Evolutionary conservation across 441 rosid species (phyloP), one percentile per base, ranked within the genome.

Genomic region (Erodium trifolium): DNA sequence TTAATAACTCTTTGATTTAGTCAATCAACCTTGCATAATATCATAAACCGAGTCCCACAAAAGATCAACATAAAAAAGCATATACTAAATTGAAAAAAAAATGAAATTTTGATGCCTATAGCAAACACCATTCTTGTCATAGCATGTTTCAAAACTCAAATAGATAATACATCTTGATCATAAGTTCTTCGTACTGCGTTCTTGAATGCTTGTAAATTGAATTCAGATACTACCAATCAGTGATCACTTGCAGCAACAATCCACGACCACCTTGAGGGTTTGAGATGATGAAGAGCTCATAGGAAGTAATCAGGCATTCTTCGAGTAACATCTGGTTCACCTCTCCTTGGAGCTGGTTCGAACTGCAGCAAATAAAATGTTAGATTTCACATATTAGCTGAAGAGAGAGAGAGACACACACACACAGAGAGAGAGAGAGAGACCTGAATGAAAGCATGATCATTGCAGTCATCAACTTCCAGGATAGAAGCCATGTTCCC

Each of bases 291-390:
- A 17, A 17, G 63, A 10, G 63, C 66, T 85, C 79, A 87, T 10
- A 87, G 87, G 82, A 87, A 87, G 79, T 87, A 87, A 77, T 85
- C 92, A 0, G 92, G 89, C 3, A 86, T 85, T 70, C 89, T 83
- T 27, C 92, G 86, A 35, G 92, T 85, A 16, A 87, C 85, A 78
- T 87, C 89, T 2, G 88, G 92, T 67, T 87, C 89, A 43, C 92
- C 92, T 76, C 92, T 85, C 85, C 86, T 78, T 3, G 92, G 92
- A 51, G 92, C 92, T 66, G 92, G 92, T 70, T 87, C 92, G 75
- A 87, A 87, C 92, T 85, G 87, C 76, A 70, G 65, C 31, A 70
- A 75, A 67, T 27, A 68, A 65, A 11, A 49, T 67, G 13, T 68
- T 16, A 63, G 12, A 66, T 13, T 64, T 51, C 18, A n/a, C 0